Evolutionary conservation across 345 rosid species (phyloP), one percentile per base, ranked within the genome.

Genomic region (Odontarrhena argentea): DNA sequence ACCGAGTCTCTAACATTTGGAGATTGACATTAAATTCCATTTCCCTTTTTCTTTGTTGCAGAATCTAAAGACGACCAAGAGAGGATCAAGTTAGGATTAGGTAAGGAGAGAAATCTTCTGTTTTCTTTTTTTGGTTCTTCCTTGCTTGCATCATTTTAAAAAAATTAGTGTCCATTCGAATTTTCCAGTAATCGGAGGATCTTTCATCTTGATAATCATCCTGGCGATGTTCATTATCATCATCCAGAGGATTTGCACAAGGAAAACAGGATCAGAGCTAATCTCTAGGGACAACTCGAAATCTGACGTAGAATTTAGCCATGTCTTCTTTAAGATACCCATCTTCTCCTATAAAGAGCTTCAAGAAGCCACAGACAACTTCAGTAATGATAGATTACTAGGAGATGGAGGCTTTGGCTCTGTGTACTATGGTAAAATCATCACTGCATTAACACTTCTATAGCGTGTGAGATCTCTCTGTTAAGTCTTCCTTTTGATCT

Each of bases 381-480:
- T 84, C 36, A 75, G 76, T n/a, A 45, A 57, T 60, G 77, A 74
- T 0, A 77, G 77, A 50, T 76, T 80, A 63, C 79, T 88, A 9
- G 96, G 92, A 59, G 86, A 81, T 72, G 92, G 96, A 41, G 96
- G 96, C 22, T 86, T 75, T 64, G 96, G 96, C 55, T 80, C 82
- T 9, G 96, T 88, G 0, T 86, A 84, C 68, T 57, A 78, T 48
- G 96, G 92, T 88, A 74, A 80, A 78, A 72, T 13, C 0, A 64
- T 56, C 37, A 59, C 7, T 40, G 44, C 56, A 28, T 11, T 18
- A 52, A 9, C 41, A 24, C 3, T 51, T 52, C 1, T 12, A 7
- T 1, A 30, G 49, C 32, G 11, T 28, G 12, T 58, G 14, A 54
- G 4, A 57, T 10, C 37, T 34, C 59, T 64, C 28, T 56, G 22